Evolutionary conservation across 805 yeast genomes (phyloP).

Genomic region (Kazachstania taianensis): DNA sequence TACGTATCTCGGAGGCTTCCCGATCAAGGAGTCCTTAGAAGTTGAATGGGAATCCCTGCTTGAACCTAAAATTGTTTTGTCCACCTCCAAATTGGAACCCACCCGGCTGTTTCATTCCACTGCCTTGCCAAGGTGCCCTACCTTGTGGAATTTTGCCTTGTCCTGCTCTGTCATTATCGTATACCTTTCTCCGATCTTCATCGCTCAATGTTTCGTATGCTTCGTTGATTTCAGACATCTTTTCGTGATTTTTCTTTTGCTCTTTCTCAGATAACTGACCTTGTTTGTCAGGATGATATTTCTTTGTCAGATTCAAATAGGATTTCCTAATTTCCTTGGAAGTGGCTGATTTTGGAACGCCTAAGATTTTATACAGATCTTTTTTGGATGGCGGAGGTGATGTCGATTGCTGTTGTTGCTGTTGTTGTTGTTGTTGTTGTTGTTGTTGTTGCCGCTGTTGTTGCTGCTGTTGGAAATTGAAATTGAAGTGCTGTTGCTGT

Average conservation of each 20-base stretch:
- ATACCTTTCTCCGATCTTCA: constrained; percentile 50
- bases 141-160: constrained; percentile 6
- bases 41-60: constrained; percentile 10
- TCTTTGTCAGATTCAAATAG: constrained; percentile 64
- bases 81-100: constrained; percentile 9
- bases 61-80: constrained; percentile 4
- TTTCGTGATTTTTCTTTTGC: constrained; percentile 60
- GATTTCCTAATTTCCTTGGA: constrained; percentile 69
- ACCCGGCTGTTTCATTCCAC: constrained; percentile 9
- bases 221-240: constrained; percentile 86
- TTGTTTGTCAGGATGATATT: constrained; percentile 89
- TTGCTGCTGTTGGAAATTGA: constrained; percentile 32
- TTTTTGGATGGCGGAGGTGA: constrained; percentile 31
- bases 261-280: constrained; percentile 48
- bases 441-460: constrained; percentile 37
- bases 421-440: constrained; percentile 30
- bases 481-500: constrained; percentile 27
- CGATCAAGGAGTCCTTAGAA: constrained; percentile 12
- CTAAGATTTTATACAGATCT: constrained; percentile 76
- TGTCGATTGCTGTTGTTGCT: constrained; percentile 30
- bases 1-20: constrained; percentile 6
- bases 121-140: no score
- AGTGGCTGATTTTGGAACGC: constrained; percentile 55
- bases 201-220: constrained; percentile 82
- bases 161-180: constrained; percentile 40